phyloP scores from a whole-genome alignment of 192 early-diverging fungal genomes.

The Chytriomyces sp. region DNA sequence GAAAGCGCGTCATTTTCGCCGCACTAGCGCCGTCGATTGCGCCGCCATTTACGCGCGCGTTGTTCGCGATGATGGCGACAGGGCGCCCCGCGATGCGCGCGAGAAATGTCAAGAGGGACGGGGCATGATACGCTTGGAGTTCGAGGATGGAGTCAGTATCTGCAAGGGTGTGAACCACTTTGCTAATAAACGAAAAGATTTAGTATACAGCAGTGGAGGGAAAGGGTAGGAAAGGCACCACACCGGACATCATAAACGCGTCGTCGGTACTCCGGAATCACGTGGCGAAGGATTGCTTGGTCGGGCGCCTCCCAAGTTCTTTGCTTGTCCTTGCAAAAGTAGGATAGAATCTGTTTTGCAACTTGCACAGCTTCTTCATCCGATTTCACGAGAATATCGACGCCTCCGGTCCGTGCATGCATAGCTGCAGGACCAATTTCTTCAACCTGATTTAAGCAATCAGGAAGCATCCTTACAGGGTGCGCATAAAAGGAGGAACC shows the following conservation, averaged over 20 bases:
- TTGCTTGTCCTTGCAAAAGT: not conserved
- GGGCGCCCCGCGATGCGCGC: slow-evolving; percentile 24
- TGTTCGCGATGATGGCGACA: slow-evolving; percentile 34
- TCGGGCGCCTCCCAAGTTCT: not conserved
- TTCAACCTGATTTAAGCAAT: not conserved
- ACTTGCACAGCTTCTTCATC: slow-evolving; percentile 3
- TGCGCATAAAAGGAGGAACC: not conserved
- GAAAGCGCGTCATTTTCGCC: slow-evolving; percentile 17
- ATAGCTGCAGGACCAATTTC: slow-evolving; percentile 33
- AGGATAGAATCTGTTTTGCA: slow-evolving; percentile 5
- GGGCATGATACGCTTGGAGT: not conserved
- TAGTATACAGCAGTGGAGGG: not conserved
- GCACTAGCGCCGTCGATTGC: slow-evolving; percentile 25
- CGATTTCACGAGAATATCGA: slow-evolving; percentile 10
- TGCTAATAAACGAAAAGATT: not conserved
- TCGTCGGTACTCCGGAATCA: slow-evolving; percentile 14
- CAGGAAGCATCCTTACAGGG: not conserved
- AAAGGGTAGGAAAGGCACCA: no score
- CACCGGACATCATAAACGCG: slow-evolving; percentile 10
- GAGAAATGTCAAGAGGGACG: slow-evolving; percentile 23
- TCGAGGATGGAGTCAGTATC: slow-evolving; percentile 10
- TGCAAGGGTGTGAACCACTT: slow-evolving; percentile 9
- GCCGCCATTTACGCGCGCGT: slow-evolving; percentile 19
- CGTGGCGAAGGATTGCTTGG: slow-evolving; percentile 3
- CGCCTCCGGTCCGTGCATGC: slow-evolving; percentile 19